Percentiles rank a stretch among this genome's conserved stretches.
phyloP scores from a whole-genome alignment of 768 basidiomycete genomes.

The Leccinellum luteum region DNA sequence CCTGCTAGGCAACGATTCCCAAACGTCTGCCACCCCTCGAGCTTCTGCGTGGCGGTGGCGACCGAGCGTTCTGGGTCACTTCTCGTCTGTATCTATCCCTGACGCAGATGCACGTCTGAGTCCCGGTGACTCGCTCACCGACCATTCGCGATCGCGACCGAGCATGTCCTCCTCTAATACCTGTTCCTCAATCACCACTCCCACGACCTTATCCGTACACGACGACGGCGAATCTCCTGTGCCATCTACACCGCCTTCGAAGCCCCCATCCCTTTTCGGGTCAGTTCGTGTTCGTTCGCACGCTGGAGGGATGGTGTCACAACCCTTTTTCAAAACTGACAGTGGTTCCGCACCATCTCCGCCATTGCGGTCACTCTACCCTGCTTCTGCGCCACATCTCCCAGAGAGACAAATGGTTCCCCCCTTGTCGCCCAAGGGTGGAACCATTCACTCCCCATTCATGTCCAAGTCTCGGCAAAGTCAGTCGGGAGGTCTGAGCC shows the following conservation, averaged over 20 bases:
- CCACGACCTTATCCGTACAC: slow-evolving; percentile 36
- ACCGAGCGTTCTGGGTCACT: slow-evolving; percentile 66
- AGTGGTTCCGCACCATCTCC: slow-evolving; percentile 28
- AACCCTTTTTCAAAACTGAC: slow-evolving; percentile 33
- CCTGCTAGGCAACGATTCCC: slow-evolving; percentile 19
- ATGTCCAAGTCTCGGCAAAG: slow-evolving; percentile 18
- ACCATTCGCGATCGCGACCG: slow-evolving; percentile 53
- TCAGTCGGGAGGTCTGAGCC: slow-evolving; percentile 12
- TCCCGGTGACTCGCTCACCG: slow-evolving; percentile 40
- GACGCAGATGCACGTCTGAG: slow-evolving; percentile 42
- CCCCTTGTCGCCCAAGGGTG: slow-evolving; percentile 29
- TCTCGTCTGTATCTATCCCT: slow-evolving; percentile 47
- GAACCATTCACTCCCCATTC: slow-evolving; percentile 34
- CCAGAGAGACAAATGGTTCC: slow-evolving; percentile 34
- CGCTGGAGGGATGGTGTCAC: slow-evolving; percentile 25
- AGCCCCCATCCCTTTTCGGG: slow-evolving; percentile 32
- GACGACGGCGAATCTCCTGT: slow-evolving; percentile 37
- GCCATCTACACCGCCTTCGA: slow-evolving; percentile 38
- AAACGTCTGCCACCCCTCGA: slow-evolving; percentile 8
- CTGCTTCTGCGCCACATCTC: slow-evolving; percentile 39
- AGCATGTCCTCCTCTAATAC: slow-evolving; percentile 63
- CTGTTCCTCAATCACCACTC: slow-evolving; percentile 43
- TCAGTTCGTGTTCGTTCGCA: slow-evolving; percentile 33
- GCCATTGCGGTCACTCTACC: slow-evolving; percentile 37
- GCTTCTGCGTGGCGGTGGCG: slow-evolving; percentile 48